Evolutionary conservation across 2,329 filamentous ascomycete species (phyloP).

Genomic region (Saccharata proteae): DNA sequence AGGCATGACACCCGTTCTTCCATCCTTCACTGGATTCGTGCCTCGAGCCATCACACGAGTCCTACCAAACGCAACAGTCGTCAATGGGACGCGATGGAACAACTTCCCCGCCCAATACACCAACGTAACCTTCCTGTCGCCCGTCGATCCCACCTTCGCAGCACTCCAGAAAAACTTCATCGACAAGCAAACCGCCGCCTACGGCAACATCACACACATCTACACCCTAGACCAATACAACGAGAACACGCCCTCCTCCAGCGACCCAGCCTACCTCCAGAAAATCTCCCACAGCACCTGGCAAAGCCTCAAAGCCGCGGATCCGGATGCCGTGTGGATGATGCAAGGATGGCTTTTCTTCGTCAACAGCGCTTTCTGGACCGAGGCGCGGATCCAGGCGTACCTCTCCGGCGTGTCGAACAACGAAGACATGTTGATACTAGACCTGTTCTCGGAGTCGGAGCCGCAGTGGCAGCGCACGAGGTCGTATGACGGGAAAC

Average conservation of each 20-base stretch:
- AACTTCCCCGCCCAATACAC: slow-evolving; percentile 31
- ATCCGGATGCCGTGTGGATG: slow-evolving; percentile 39
- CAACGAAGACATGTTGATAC: slow-evolving; percentile 36
- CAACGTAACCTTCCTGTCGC: slow-evolving; percentile 37
- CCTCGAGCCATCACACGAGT: slow-evolving; percentile 30
- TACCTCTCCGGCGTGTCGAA: slow-evolving; percentile 35
- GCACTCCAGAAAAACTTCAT: slow-evolving; percentile 36
- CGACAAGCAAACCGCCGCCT: slow-evolving; percentile 32
- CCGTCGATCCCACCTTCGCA: slow-evolving; percentile 32
- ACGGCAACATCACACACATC: slow-evolving; percentile 37
- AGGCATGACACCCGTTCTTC: slow-evolving; percentile 41
- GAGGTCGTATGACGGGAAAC: slow-evolving; percentile 38
- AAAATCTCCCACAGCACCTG: slow-evolving; percentile 34
- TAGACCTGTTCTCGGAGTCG: slow-evolving; percentile 40
- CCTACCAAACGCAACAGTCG: slow-evolving; percentile 31
- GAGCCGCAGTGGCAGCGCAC: slow-evolving; percentile 40
- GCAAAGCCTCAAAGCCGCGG: slow-evolving; percentile 35
- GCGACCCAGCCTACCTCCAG: slow-evolving; percentile 31
- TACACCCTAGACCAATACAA: slow-evolving; percentile 44
- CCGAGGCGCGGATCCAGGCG: slow-evolving; percentile 33
- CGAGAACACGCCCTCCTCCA: slow-evolving; percentile 37
- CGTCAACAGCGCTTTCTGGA: slow-evolving; percentile 33
- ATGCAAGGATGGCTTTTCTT: slow-evolving; percentile 43
- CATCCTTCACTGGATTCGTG: slow-evolving; percentile 40
- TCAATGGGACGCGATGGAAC: slow-evolving; percentile 33